Evolutionary conservation across 495 filamentous ascomycete species (phyloP).

Genomic region (Bathelium albidoporum): DNA sequence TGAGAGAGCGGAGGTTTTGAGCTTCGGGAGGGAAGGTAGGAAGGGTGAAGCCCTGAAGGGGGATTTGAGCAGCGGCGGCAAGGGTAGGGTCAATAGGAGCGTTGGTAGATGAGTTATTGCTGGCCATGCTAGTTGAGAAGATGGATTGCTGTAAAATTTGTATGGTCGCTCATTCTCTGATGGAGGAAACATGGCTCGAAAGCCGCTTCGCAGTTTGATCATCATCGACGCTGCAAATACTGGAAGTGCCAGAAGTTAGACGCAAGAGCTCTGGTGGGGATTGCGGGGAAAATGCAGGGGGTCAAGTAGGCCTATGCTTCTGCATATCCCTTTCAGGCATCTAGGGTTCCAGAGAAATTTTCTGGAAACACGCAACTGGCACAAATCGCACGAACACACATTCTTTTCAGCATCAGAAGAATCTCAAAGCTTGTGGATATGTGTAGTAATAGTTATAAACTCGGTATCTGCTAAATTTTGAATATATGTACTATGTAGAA

Average conservation of each 20-base stretch:
- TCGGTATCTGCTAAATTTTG: too few relatives aligned
- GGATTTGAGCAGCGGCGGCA: conserved; percentile 28
- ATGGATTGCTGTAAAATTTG: background rate
- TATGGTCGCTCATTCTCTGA: background rate
- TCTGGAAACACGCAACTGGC: too few relatives aligned
- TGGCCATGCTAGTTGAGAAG: conserved; percentile 8
- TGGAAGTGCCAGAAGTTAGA: background rate
- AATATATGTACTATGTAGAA: too few relatives aligned
- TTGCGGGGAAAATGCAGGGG: conserved; percentile 1
- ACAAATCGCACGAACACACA: too few relatives aligned
- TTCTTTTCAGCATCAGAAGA: too few relatives aligned
- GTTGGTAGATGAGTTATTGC: conserved; percentile 9
- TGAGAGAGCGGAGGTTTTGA: conserved; percentile 23
- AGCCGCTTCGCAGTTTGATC: background rate
- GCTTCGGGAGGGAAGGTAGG: conserved; percentile 25
- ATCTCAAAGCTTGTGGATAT: too few relatives aligned
- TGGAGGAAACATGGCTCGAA: background rate
- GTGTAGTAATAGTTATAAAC: too few relatives aligned
- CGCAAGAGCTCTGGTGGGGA: background rate
- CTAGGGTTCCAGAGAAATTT: too few relatives aligned
- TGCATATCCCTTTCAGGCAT: too few relatives aligned
- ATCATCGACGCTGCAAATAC: background rate
- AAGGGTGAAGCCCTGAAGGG: conserved; percentile 26
- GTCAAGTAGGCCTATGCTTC: too few relatives aligned
- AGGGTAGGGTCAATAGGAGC: conserved; percentile 16